Percentiles rank a stretch among this genome's conserved stretches.
phyloP scores from a whole-genome alignment of 164 flowering plant genomes.

The Chimonanthus praecox region DNA sequence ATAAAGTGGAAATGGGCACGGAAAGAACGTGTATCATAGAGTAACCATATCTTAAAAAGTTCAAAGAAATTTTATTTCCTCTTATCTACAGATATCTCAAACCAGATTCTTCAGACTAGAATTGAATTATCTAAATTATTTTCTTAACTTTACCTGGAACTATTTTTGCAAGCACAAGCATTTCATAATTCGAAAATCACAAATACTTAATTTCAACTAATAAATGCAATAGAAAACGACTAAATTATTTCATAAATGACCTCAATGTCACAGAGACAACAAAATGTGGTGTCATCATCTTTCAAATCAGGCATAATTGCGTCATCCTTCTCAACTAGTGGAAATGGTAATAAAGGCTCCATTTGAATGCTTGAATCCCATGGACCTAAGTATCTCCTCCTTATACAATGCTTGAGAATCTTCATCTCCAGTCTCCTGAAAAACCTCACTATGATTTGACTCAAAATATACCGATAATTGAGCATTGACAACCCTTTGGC shows the following conservation, averaged over 20 bases:
- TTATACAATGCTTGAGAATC: constrained; percentile 59
- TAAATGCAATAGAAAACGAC: neutral
- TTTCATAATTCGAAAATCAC: neutral
- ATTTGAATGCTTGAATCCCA: constrained; percentile 39
- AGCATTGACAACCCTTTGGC: constrained; percentile 29
- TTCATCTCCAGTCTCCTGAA: constrained; percentile 72
- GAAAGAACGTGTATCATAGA: neutral
- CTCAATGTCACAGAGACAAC: constrained; percentile 79
- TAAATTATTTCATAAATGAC: constrained; percentile 24
- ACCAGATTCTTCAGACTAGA: neutral
- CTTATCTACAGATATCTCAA: neutral
- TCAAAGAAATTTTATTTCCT: neutral
- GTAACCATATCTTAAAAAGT: neutral
- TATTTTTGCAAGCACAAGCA: neutral
- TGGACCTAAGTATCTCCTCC: constrained; percentile 75
- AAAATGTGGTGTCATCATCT: constrained; percentile 67
- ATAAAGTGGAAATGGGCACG: neutral
- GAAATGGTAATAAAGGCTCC: constrained; percentile 84
- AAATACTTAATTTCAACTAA: neutral
- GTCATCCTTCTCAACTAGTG: constrained; percentile 62
- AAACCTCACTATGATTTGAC: constrained; percentile 53
- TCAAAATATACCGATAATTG: constrained; percentile 50
- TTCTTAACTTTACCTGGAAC: neutral
- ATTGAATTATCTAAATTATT: neutral
- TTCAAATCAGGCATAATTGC: constrained; percentile 50